Conservation (phyloP, 306 rosid species). For the Lablab purpureus region DNA sequence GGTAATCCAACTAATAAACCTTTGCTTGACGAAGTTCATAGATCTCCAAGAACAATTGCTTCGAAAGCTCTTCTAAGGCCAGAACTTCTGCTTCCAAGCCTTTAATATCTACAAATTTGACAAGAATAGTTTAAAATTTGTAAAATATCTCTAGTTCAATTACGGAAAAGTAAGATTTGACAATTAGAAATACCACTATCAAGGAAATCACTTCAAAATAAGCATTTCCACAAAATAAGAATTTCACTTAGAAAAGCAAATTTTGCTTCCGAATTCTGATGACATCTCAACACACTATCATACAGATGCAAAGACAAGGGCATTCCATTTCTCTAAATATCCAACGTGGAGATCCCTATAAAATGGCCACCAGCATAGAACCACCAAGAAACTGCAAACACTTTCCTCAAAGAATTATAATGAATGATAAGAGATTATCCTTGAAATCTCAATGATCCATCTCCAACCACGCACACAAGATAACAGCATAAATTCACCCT, state of each 20-base stretch:
- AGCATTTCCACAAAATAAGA: slow-evolving; percentile 19
- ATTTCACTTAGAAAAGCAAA: not conserved
- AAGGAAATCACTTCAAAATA: slow-evolving; percentile 25
- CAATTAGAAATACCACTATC: slow-evolving; percentile 14
- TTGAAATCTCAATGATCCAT: not conserved
- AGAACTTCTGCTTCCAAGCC: slow-evolving; percentile 93
- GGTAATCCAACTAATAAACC: slow-evolving; percentile 58
- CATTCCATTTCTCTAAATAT: slow-evolving; percentile 16
- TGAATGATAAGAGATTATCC: slow-evolving; percentile 9
- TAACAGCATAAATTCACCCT: not conserved
- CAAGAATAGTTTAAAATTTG: slow-evolving; percentile 37
- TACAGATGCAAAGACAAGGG: not conserved
- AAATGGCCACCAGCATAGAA: not conserved
- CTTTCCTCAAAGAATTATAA: slow-evolving; percentile 22
- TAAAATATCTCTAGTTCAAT: slow-evolving; percentile 26
- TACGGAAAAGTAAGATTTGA: slow-evolving; percentile 29
- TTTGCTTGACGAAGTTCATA: slow-evolving; percentile 97
- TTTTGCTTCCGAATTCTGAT: slow-evolving; percentile 11
- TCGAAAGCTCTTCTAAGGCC: slow-evolving; percentile 94
- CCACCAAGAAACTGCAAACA: not conserved
- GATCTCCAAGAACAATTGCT: slow-evolving; percentile 95
- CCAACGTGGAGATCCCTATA: slow-evolving; percentile 21
- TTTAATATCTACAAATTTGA: slow-evolving; percentile 70
- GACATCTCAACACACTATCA: slow-evolving; percentile 18
- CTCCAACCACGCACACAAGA: slow-evolving; percentile 14